Base-by-base conservation (phyloP, 208 protist genomes). In the Trypanosoma vivax region DNA sequence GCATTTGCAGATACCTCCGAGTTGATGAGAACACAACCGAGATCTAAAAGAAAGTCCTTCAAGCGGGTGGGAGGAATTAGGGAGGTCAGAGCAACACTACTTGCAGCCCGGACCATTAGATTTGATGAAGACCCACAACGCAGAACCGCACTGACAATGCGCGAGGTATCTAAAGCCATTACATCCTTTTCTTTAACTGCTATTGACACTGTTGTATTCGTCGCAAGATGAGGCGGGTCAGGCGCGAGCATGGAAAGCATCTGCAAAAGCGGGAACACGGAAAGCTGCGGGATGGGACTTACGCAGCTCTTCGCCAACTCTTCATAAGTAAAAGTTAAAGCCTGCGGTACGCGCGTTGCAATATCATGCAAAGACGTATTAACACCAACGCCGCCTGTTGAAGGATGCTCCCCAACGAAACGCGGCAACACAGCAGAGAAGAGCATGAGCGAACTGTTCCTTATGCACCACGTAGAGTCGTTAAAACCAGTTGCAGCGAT, bases 361-460 rank as follows among this genome's bases (percentile, higher is more conserved):
- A 92, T 79, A 55, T 90, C 87, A 54, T 79, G 65, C 49, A 88
- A 63, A 16, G 87, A 89, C 7, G 82, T 95, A 68, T 89, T 87
- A 18, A 86, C 76, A 39, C 80, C 79, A 10, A 74, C 72, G 6
- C 86, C 74, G 53, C 86, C 83, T 5, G 73, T 85, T 7, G 73
- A 77, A 3, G 77, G 82, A 67, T 88, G 76, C 66, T 93, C 86
- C n/a, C 88, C 87, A 30, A 96, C 73, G 51, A 94, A 85, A 43
- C 92, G 83, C 27, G 91, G 85, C 7, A 96, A 70, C 18, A 96
- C 79, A 7, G 87, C 70, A 5, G 88, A 80, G 57, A 88, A 96
- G 5, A 95, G 73, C 80, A 96, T 95, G 1, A 96, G 53, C 16
- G 81, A 90, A 65, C 81, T 92, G 68, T 96, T 96, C 23, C 87